Conservation (phyloP, 257 asterid genomes). For the Cynanchum wilfordii region DNA sequence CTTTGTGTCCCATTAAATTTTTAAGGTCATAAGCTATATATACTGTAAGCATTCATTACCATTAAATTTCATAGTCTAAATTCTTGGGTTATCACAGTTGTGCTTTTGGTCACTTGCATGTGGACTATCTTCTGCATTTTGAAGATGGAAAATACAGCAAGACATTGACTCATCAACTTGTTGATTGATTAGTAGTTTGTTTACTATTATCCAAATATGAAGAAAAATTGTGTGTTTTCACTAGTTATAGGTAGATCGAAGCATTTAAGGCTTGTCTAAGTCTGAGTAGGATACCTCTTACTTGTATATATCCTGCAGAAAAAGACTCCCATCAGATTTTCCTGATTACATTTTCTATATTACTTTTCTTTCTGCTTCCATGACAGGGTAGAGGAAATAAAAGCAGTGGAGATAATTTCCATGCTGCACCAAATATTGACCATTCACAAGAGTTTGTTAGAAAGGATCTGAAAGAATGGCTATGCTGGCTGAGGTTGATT, state of each 20-base stretch:
- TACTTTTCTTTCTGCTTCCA: conserved; percentile 6
- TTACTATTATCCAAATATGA: background rate
- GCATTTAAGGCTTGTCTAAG: background rate
- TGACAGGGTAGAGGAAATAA: conserved; percentile 90
- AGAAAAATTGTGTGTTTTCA: background rate
- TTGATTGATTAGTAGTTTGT: background rate
- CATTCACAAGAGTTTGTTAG: conserved; percentile 97
- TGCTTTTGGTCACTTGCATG: background rate
- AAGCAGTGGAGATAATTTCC: conserved; percentile 96
- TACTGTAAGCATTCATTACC: background rate
- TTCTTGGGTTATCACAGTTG: background rate
- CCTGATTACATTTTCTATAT: background rate
- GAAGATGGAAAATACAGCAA: background rate
- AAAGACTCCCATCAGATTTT: background rate
- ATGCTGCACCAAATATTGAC: conserved; percentile 98
- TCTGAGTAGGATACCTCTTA: background rate
- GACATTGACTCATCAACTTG: background rate
- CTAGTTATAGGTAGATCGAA: background rate
- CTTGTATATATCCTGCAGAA: background rate
- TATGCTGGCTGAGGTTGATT: conserved; percentile 78
- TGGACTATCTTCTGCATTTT: background rate
- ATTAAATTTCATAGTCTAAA: background rate
- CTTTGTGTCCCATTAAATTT: background rate
- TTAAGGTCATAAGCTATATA: background rate
- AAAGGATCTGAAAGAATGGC: conserved; percentile 88